Evolutionary conservation across 2,329 filamentous ascomycete species (phyloP), one percentile per base, ranked within the genome.

Genomic region (Fusarium begoniae): DNA sequence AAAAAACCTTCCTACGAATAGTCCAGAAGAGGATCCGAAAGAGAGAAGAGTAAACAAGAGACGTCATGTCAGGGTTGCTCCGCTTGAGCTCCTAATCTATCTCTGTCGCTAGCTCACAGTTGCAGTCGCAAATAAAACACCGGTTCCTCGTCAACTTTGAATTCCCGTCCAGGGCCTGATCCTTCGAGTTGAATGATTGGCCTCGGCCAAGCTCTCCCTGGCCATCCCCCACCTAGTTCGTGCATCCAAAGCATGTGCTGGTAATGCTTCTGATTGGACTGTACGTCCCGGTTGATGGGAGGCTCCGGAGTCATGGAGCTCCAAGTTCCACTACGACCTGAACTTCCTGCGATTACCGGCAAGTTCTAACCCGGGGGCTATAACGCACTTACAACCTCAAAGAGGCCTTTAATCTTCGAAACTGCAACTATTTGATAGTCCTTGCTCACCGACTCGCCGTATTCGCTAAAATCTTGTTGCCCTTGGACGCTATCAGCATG

Each of bases 241-340:
- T 70, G 66, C 74, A 74, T 70, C 60, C 66, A 63, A 64, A 68
- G 63, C 63, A 70, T 69, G 69, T 69, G 63, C 72, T 74, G 70
- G 71, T 69, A 75, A 72, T 69, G 56, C 51, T 57, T 63, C 66
- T 80, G 73, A 80, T 81, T 81, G 80, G 80, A 71, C 63, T 81
- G 79, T 75, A 69, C 47, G 56, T 53, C 62, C 68, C 68, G 70
- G 48, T 69, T 68, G 67, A 76, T 77, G 74, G 74, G 77, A 75
- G 77, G 70, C 75, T 77, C 72, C 79, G 77, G 75, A 78, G 64
- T 77, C 70, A 73, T 70, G 77, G 77, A 78, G 70, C 62, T 75
- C 53, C 38, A 41, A 63, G 75, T 63, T 70, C 58, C 69, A 66
- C 66, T 59, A 35, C 53, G 63, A 58, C 72, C 58, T 63, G 64